Conservation (phyloP, 2,329 filamentous ascomycete genomes). For the Microthyrium microscopicum region DNA sequence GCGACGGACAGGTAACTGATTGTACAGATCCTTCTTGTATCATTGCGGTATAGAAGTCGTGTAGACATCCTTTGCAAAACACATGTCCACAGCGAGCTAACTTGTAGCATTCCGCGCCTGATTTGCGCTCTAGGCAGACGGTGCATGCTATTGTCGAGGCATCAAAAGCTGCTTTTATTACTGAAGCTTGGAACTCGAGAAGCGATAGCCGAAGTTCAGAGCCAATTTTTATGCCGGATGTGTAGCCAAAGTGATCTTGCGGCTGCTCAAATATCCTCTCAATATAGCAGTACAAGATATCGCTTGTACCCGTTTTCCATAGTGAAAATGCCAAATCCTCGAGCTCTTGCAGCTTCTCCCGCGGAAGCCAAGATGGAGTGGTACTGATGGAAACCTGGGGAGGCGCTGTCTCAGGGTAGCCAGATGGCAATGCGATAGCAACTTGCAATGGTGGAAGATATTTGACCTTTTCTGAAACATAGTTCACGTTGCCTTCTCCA, state of each 20-base stretch:
- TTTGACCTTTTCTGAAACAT: too few relatives aligned
- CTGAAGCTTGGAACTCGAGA: constrained; percentile 61
- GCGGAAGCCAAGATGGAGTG: constrained; percentile 36
- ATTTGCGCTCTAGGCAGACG: constrained; percentile 83
- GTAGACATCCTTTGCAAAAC: constrained; percentile 75
- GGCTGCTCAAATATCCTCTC: not conserved
- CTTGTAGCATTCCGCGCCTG: constrained; percentile 63
- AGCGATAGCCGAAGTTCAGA: constrained; percentile 30
- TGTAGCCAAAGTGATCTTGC: constrained; percentile 16
- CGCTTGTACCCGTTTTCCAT: too few relatives aligned
- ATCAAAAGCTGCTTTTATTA: constrained; percentile 60
- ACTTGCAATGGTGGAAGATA: constrained; percentile 41
- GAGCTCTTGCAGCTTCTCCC: constrained; percentile 26
- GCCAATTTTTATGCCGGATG: constrained; percentile 13
- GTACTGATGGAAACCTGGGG: constrained; percentile 34
- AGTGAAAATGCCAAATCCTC: constrained; percentile 29
- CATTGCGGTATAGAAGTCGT: constrained; percentile 77
- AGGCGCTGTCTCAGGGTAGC: constrained; percentile 37
- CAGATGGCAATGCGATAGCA: constrained; percentile 33
- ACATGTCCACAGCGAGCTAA: constrained; percentile 78
- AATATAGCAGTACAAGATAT: not conserved
- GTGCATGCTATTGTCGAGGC: constrained; percentile 76
- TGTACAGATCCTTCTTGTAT: constrained; percentile 73
- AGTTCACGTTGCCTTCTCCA: not conserved
- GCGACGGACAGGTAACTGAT: constrained; percentile 63